A percentile compares a stretch with the other conserved stretches of the same genome.
These are phyloP conservation scores for Paralagenidium karlingii DNA, from an alignment of 352 stramenopile species.

Conservation along the genomic window DNA sequence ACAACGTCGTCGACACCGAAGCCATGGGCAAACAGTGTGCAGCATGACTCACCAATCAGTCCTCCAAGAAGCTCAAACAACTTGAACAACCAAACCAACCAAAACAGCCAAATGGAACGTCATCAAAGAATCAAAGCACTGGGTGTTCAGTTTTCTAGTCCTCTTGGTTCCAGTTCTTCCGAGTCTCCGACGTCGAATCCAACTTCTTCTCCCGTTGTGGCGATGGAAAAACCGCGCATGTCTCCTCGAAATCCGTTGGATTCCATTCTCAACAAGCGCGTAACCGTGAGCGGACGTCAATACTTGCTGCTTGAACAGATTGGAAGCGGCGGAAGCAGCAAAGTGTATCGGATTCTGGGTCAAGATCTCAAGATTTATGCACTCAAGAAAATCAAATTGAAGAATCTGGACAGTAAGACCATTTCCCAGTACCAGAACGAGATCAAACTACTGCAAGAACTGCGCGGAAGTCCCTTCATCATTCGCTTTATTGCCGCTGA, in stretches of 20 bases:
- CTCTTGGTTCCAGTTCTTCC: no score
- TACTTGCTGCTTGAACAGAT: constrained; percentile 96
- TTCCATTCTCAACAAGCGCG: neutral
- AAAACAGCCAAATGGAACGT: no score
- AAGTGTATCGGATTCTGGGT: constrained; percentile 94
- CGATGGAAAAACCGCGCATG: no score
- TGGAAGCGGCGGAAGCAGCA: constrained; percentile 94
- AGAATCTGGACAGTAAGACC: constrained; percentile 79
- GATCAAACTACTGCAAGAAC: constrained; percentile 88
- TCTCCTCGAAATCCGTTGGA: neutral
- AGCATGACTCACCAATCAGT: no score
- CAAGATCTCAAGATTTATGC: constrained; percentile 91
- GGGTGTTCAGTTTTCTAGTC: no score
- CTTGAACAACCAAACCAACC: no score
- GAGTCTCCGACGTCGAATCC: no score
- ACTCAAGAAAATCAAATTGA: constrained; percentile 97
- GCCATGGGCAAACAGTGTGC: no score
- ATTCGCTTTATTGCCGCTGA: constrained; percentile 93
- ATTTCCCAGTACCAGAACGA: constrained; percentile 97
- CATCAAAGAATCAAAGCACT: no score
- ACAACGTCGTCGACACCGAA: no score
- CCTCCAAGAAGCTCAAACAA: no score
- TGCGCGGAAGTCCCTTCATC: constrained; percentile 93
- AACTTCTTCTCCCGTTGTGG: no score
- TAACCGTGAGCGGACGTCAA: constrained; percentile 76